phyloP scores from a whole-genome alignment of 768 basidiomycete species.

The Panaeolus cyanescens region DNA sequence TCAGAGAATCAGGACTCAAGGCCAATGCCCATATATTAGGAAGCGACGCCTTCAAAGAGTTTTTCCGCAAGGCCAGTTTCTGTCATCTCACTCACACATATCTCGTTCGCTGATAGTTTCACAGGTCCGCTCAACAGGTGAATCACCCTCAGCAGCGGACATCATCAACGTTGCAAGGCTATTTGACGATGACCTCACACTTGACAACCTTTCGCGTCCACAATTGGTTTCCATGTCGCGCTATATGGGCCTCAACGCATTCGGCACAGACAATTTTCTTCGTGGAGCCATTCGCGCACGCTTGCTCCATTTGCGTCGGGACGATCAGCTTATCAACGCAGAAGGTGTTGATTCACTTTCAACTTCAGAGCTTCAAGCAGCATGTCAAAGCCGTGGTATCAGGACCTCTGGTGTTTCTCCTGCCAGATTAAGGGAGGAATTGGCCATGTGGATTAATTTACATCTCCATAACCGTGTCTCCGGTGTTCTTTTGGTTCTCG shows the following conservation, averaged over 20 bases:
- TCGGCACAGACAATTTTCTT: constrained; percentile 98
- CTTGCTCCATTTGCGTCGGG: constrained; percentile 79
- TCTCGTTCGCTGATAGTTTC: not conserved
- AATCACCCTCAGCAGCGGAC: constrained; percentile 85
- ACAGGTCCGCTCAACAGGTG: constrained; percentile 92
- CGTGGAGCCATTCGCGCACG: constrained; percentile 88
- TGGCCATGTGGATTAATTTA: constrained; percentile 89
- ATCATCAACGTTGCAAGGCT: constrained; percentile 94
- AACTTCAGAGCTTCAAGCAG: constrained; percentile 88
- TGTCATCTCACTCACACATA: not conserved
- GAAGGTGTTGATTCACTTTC: constrained; percentile 93
- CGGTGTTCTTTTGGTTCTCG: constrained; percentile 92
- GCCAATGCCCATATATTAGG: constrained; percentile 93
- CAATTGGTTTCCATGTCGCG: constrained; percentile 97
- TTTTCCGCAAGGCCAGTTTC: constrained; percentile 87
- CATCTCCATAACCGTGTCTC: constrained; percentile 91
- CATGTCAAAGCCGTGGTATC: constrained; percentile 93
- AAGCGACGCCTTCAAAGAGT: constrained; percentile 96
- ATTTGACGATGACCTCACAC: constrained; percentile 96
- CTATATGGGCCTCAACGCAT: constrained; percentile 98
- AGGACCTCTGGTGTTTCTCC: constrained; percentile 87
- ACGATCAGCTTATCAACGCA: constrained; percentile 88
- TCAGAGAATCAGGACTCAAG: constrained; percentile 91
- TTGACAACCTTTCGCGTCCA: constrained; percentile 98
- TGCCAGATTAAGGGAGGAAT: constrained; percentile 84